Evolutionary conservation across 345 rosid species (phyloP).

Genomic region (Pseudoturritis turrita): DNA sequence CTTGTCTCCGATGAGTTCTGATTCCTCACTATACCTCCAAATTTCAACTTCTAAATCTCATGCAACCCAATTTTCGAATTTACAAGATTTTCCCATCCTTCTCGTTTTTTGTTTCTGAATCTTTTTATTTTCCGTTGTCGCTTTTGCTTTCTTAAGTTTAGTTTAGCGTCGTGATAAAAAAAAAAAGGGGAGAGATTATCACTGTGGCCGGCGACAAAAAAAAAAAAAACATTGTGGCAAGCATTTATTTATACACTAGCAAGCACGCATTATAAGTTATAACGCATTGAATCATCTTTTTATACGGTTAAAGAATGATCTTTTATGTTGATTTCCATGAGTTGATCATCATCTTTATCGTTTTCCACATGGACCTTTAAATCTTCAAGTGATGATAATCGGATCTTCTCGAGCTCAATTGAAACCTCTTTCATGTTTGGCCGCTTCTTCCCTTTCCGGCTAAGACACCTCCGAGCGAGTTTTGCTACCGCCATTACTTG

Average conservation of each 20-base stretch:
- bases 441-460: conserved; percentile 27
- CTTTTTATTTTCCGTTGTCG: too few relatives aligned
- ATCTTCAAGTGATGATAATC: background rate
- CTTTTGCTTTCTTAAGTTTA: background rate
- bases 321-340: background rate
- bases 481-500: conserved; percentile 22
- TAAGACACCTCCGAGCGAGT: conserved; percentile 32
- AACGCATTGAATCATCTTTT: too few relatives aligned
- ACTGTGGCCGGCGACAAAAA: background rate
- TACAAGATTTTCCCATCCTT: too few relatives aligned
- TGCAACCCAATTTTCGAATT: too few relatives aligned
- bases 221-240: background rate
- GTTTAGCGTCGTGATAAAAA: too few relatives aligned
- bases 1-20: too few relatives aligned
- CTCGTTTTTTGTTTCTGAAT: too few relatives aligned
- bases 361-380: background rate
- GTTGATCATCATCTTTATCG: background rate
- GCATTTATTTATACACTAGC: too few relatives aligned
- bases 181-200: background rate
- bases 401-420: conserved; percentile 24
- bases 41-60: too few relatives aligned
- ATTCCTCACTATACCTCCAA: too few relatives aligned
- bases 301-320: background rate
- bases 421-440: conserved; percentile 42
- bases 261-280: too few relatives aligned